Evolutionary conservation across 371 early-diverging fungal species (phyloP), one percentile per base, ranked within the genome.

Genomic region (Lichtheimia hyalospora): DNA sequence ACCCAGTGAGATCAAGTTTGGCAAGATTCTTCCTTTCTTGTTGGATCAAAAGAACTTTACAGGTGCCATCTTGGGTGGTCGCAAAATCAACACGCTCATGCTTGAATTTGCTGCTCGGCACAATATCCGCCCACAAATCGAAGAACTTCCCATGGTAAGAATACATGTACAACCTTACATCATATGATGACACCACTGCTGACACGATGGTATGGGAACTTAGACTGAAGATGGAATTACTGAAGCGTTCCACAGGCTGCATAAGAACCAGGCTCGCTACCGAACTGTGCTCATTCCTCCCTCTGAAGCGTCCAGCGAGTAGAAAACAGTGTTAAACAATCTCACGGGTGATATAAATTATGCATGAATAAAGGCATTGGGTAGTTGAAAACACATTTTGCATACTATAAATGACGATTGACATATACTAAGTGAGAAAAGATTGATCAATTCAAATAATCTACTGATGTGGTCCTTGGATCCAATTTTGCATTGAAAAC

Each of bases 71-170:
- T 66, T 81, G 1, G 81, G 79, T 28, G 75, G 81, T 15, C 67
- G 81, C 13, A 63, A 71, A 50, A 66, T 73, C 12, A 69, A 74
- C 41, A 63, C 64, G 2, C 60, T 73, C 41, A 81, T 83, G 81
- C 56, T 81, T 13, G 73, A 75, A 8, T 83, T 83, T 69, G 83
- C 81, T 5, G 71, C 73, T 14, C 65, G 77, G 14, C 83, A 83
- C 39, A 62, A 81, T 23, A 83, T 83, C 54, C 74, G 68, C 23
- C 74, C 83, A 5, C 63, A 64, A 57, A 73, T 81, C 60, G 73
- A 83, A 49, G 83, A 83, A 42, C 74, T 68, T 54, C 64, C 70
- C 21, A 57, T 71, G 53, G 68, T 63, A 61, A 54, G 50, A 34
- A 34, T 34, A 34, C 34, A 34, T 34, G 34, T 34, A 34, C 34